Evolutionary conservation across 768 basidiomycete species (phyloP), one percentile per base, ranked within the genome.

Genomic region (Ramaria rubella): DNA sequence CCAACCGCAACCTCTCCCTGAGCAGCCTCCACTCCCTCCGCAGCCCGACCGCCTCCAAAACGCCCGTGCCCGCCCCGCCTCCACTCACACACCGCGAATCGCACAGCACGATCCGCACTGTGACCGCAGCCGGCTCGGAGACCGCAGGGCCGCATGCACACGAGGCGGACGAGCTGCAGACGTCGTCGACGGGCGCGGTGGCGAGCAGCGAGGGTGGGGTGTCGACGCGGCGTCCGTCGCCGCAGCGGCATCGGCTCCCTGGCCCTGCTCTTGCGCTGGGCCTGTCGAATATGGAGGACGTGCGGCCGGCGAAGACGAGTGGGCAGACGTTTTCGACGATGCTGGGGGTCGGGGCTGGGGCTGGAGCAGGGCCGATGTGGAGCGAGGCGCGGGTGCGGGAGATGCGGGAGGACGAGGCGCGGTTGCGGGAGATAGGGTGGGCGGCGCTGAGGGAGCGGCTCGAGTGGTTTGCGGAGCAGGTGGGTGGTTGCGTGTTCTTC

Each of bases 31-130:
- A 64, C 52, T 11, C 59, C 12, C 55, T 26, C 9, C 36, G 36
- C 11, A 38, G 11, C 11, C n/a, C n/a, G 11, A 38, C 36, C 36
- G 11, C 36, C 36, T 38, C 11, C 36, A 38, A 11, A 11, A 38
- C 36, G 36, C 36, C n/a, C 36, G 5, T 64, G 57, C 3, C 36
- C 50, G 36, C 52, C 82, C 12, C 64, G 62, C 4, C 79, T 8
- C 40, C 78, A 76, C 36, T 42, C 17, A 5, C 40, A 17, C 2
- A 42, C 7, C 40, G 23, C 7, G 75, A 77, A 17, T 88, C 87
- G 2, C 72, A 72, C 19, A 86, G 82, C 65, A 90, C 88, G 59
- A 76, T 87, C 29, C 78, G 80, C 17, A 91, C 90, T 0, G 83
- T 91, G 19, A 59, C 61, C 12, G 61, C 60, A 21, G 23, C 52